These are phyloP conservation scores for Candida silvicultrix DNA, from an alignment of 805 yeast genomes.

Conservation along the genomic window DNA sequence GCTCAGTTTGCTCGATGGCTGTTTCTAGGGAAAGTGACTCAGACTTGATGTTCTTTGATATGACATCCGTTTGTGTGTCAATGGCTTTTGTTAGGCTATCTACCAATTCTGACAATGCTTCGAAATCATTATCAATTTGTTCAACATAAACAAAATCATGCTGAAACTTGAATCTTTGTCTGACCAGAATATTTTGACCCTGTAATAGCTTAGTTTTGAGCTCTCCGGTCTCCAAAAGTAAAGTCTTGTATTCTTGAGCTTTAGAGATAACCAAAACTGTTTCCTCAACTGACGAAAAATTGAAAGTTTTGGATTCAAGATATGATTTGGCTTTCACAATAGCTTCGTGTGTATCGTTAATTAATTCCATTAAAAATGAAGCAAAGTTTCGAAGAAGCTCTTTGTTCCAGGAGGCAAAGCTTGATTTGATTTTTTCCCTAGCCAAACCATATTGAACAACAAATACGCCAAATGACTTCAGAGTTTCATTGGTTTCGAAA, in stretches of 20 bases:
- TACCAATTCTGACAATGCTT: constrained; percentile 34
- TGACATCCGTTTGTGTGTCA: constrained; percentile 33
- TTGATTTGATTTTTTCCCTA: constrained; percentile 43
- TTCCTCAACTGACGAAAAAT: constrained; percentile 32
- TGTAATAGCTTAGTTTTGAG: constrained; percentile 8
- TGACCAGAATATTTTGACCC: constrained; percentile 33
- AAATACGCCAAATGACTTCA: constrained; percentile 34
- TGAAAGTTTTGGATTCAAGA: constrained; percentile 30
- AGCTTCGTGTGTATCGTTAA: constrained; percentile 24
- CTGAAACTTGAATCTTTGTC: constrained; percentile 42
- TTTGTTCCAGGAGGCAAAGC: constrained; percentile 55
- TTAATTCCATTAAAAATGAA: constrained; percentile 25
- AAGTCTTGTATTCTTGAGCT: constrained; percentile 26
- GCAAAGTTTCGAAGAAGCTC: constrained; percentile 37
- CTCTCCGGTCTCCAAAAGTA: background rate
- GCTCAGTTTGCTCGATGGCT: constrained; percentile 22
- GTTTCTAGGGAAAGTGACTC: constrained; percentile 33
- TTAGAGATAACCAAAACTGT: constrained; percentile 31
- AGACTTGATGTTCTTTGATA: constrained; percentile 33
- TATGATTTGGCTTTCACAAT: constrained; percentile 27
- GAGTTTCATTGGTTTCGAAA: constrained; percentile 45
- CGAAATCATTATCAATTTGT: constrained; percentile 48
- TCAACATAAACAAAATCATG: constrained; percentile 54
- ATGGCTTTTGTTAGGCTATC: constrained; percentile 30
- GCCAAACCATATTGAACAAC: constrained; percentile 44